These are phyloP conservation scores for Epichloe brachyelytri DNA, from an alignment of 2,329 filamentous ascomycete genomes.

Conservation along the genomic window DNA sequence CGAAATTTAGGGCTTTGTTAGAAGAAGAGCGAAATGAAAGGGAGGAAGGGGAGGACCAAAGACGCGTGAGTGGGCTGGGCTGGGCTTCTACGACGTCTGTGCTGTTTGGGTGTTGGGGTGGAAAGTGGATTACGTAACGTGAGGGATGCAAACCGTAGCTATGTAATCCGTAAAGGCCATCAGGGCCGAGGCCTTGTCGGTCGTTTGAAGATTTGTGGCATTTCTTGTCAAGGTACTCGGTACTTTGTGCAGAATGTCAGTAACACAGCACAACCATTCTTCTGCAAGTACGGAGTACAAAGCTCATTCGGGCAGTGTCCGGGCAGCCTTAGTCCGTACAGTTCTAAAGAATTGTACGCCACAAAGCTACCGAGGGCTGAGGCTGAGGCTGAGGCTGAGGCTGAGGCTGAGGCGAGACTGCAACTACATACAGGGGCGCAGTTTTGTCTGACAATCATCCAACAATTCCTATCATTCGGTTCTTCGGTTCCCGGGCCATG, in stretches of 20 bases:
- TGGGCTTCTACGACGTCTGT: too few relatives aligned
- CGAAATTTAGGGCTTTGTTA: not conserved
- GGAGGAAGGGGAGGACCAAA: not conserved
- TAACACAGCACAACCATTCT: not conserved
- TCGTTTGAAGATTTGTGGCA: too few relatives aligned
- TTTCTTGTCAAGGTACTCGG: not conserved
- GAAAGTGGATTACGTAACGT: too few relatives aligned
- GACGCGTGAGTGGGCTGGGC: too few relatives aligned
- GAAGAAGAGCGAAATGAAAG: not conserved
- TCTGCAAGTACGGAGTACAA: not conserved
- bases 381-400: not conserved
- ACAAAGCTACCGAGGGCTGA: not conserved
- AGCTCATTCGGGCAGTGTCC: not conserved
- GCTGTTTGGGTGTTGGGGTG: too few relatives aligned
- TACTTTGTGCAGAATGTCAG: not conserved
- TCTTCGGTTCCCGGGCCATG: not conserved
- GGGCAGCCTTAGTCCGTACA: not conserved
- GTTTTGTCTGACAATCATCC: too few relatives aligned
- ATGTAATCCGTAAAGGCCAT: too few relatives aligned
- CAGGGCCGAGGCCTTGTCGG: not conserved
- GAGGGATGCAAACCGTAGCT: not conserved
- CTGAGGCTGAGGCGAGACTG: too few relatives aligned
- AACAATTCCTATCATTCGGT: not conserved
- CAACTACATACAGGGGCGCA: too few relatives aligned
- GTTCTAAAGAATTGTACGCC: not conserved